Evolutionary conservation across 352 stramenopile species (phyloP).

Genomic region (Phytophthora pseudosyringae): DNA sequence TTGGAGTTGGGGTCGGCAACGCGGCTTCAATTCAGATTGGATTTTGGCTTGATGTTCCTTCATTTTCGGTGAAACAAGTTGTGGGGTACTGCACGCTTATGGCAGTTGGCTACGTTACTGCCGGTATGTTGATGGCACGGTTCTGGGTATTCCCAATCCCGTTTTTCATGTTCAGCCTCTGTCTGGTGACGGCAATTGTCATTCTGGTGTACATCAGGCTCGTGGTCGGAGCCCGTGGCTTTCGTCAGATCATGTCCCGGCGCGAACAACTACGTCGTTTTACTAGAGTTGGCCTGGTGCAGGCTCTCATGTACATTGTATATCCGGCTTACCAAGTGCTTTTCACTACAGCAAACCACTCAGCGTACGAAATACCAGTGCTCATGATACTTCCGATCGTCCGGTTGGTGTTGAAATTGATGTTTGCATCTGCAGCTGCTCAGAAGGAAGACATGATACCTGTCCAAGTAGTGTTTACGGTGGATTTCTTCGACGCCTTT

Average conservation of each 20-base stretch:
- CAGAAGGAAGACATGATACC: constrained; percentile 35
- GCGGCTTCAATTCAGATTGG: constrained; percentile 15
- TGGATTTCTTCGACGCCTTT: constrained; percentile 31
- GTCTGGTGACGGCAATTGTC: constrained; percentile 6
- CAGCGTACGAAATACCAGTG: constrained; percentile 25
- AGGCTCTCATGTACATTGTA: constrained; percentile 18
- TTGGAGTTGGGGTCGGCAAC: constrained; percentile 18
- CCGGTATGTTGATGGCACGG: constrained; percentile 14
- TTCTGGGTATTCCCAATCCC: constrained; percentile 32
- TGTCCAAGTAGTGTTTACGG: constrained; percentile 21
- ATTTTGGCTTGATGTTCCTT: constrained; percentile 22
- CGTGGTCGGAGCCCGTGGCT: constrained; percentile 14
- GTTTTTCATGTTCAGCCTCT: constrained; percentile 29
- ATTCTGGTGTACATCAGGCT: constrained; percentile 18
- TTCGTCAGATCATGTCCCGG: constrained; percentile 10
- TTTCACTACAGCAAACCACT: constrained; percentile 11
- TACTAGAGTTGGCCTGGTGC: constrained; percentile 6
- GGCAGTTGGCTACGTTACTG: constrained; percentile 13
- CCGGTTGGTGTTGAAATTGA: constrained; percentile 11
- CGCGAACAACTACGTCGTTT: constrained; percentile 8
- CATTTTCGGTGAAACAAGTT: constrained; percentile 17
- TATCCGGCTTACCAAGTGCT: constrained; percentile 31
- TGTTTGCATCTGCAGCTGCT: constrained; percentile 5
- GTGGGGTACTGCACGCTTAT: constrained; percentile 11
- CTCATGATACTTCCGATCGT: constrained; percentile 16